phyloP scores from a whole-genome alignment of 805 yeast species.

The Saccharomycopsis sp. region DNA sequence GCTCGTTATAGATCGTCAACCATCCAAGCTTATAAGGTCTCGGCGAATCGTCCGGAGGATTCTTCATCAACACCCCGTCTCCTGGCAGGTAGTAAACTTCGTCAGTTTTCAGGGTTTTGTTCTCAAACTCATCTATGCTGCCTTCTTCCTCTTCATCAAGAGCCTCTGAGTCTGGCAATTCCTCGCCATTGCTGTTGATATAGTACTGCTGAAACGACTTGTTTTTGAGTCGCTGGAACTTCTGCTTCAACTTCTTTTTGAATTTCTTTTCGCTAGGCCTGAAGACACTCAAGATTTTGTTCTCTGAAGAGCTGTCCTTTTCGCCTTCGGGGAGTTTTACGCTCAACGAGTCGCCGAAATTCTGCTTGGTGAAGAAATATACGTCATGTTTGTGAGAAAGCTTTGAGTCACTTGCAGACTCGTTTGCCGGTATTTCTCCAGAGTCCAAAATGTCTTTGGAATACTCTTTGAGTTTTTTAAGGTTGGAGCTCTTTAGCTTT shows the following conservation, averaged over 20 bases:
- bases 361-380: constrained; percentile 19
- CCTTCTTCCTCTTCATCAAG: constrained; percentile 2
- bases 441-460: constrained; percentile 21
- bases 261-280: constrained; percentile 36
- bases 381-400: constrained; percentile 23
- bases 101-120: constrained; percentile 22
- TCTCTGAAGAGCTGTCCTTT: constrained; percentile 8
- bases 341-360: constrained; percentile 10
- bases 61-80: constrained; percentile 47
- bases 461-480: constrained; percentile 25
- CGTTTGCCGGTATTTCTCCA: background rate
- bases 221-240: constrained; percentile 26
- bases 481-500: constrained; percentile 33
- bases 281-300: constrained; percentile 33
- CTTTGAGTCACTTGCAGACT: constrained; percentile 17
- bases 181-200: background rate
- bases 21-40: constrained; percentile 57
- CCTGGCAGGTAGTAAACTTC: constrained; percentile 33
- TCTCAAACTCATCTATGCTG: constrained; percentile 17
- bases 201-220: constrained; percentile 5
- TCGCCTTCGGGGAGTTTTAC: constrained; percentile 17
- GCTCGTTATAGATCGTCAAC: constrained; percentile 53
- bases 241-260: constrained; percentile 34
- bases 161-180: background rate
- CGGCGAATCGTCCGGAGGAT: constrained; percentile 56